Evolutionary conservation across 2,329 filamentous ascomycete species (phyloP).

Genomic region (Exophiala aquamarina): DNA sequence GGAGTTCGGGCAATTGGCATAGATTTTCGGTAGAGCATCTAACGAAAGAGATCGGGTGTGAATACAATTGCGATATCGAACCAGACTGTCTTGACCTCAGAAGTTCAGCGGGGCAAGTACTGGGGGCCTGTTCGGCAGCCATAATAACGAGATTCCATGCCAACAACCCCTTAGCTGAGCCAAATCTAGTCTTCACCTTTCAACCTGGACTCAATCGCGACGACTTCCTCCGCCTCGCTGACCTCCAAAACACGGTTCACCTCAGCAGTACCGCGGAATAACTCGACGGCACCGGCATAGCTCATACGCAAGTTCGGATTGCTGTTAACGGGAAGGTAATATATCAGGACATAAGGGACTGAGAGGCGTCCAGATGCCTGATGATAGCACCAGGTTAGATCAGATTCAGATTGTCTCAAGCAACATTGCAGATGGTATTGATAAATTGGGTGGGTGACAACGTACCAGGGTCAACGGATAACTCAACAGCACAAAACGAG

Average conservation of each 20-base stretch:
- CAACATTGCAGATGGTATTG: not conserved
- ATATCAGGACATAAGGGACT: conserved; percentile 91
- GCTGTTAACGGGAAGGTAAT: conserved; percentile 90
- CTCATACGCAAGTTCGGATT: conserved; percentile 86
- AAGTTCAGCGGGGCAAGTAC: too few species aligned
- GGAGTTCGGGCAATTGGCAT: too few species aligned
- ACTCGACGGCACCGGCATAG: conserved; percentile 92
- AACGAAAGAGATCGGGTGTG: too few species aligned
- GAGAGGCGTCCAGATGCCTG: conserved; percentile 79
- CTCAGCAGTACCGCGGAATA: conserved; percentile 91
- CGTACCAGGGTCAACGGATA: conserved; percentile 83
- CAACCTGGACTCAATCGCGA: conserved; percentile 72
- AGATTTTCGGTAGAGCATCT: too few species aligned
- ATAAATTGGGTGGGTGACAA: conserved; percentile 13
- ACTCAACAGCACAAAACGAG: conserved; percentile 84
- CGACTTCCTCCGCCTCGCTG: conserved; percentile 74
- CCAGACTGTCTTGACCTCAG: too few species aligned
- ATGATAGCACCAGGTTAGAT: not conserved
- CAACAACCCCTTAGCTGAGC: too few species aligned
- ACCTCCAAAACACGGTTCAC: conserved; percentile 87
- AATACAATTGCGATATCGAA: too few species aligned
- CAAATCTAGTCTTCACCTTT: conserved; percentile 37
- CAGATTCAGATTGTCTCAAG: not conserved
- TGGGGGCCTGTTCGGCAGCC: too few species aligned
- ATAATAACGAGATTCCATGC: too few species aligned